Evolutionary conservation across 2,329 filamentous ascomycete species (phyloP), one percentile per base, ranked within the genome.

Genomic region (Colletotrichum sp.): DNA sequence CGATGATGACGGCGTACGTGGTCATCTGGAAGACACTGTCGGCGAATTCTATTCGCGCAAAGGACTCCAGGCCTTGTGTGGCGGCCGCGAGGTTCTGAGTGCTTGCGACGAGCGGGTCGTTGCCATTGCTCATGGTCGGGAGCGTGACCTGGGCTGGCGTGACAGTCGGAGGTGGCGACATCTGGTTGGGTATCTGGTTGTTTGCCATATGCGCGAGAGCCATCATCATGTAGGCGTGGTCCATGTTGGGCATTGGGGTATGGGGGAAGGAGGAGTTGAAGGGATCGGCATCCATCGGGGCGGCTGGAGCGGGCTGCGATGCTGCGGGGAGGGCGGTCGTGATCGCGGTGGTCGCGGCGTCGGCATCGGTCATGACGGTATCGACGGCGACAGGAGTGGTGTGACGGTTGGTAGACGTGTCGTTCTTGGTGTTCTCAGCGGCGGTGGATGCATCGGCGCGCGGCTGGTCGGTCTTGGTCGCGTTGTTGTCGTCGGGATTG

Each of bases 11-110:
- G 69, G 91, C 89, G 79, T 93, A 93, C 2, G 93, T 95, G 68
- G 92, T 95, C 92, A 96, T 94, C 84, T 95, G 94, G 83, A 95
- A 96, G 72, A 92, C 90, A 81, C 94, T 93, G 86, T 96, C 94
- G 79, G 90, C 89, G 81, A 96, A 96, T 80, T 93, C 91, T 77
- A 96, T 87, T 69, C 88, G 87, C 59, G 90, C 90, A 81, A 91
- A 92, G 5, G 90, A 91, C 80, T 91, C 89, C 16, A 92, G 83
- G 64, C 84, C 85, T 78, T 88, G 87, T 24, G 84, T 82, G 9
- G 82, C 78, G n/a, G 79, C 82, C 67, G 81, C 79, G 69, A 85
- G 84, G 16, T 65, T 77, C 9, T 83, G 83, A 49, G 83, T 80
- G 55, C 84, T 81, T 71, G 81, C 83, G 75, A 80, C 80, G 10